phyloP scores from a whole-genome alignment of 345 rosid genomes.

The Alliaria petiolata region DNA sequence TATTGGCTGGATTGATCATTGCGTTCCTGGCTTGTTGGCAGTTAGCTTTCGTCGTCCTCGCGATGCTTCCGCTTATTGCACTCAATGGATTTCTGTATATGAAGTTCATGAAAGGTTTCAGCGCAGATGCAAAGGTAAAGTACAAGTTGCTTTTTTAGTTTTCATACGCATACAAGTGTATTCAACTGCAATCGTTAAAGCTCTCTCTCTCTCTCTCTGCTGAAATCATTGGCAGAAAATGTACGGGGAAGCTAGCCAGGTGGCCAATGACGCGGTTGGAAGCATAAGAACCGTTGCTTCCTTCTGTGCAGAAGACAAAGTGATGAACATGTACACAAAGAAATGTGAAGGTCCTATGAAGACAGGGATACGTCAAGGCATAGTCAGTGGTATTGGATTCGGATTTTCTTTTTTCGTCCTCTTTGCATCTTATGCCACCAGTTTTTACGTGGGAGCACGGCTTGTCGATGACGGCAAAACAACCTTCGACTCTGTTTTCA shows the following conservation, averaged over 20 bases:
- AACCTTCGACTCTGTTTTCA: constrained; percentile 58
- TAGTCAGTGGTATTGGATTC: constrained; percentile 66
- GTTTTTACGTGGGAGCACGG: constrained; percentile 75
- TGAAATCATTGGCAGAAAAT: constrained; percentile 42
- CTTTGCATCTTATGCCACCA: constrained; percentile 53
- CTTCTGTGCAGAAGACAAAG: constrained; percentile 86
- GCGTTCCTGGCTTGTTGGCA: constrained; percentile 75
- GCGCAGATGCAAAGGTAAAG: constrained; percentile 79
- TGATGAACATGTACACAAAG: constrained; percentile 64
- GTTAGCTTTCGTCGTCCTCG: constrained; percentile 54
- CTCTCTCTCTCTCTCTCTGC: not conserved
- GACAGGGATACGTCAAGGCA: constrained; percentile 64
- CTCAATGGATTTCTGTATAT: constrained; percentile 52
- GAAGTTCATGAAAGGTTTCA: constrained; percentile 76
- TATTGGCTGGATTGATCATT: constrained; percentile 62
- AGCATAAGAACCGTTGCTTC: constrained; percentile 92
- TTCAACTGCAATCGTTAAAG: not conserved
- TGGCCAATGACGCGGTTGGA: constrained; percentile 87
- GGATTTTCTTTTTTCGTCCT: constrained; percentile 66
- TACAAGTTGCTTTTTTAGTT: not conserved
- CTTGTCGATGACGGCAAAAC: constrained; percentile 52
- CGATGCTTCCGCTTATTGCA: constrained; percentile 59
- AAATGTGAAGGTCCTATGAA: constrained; percentile 83
- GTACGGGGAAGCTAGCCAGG: constrained; percentile 91
- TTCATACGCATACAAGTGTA: not conserved